A percentile compares a stretch with the other conserved stretches of the same genome.
Evolutionary conservation across 306 rosid species (phyloP).

Genomic region (Acacia crassicarpa): DNA sequence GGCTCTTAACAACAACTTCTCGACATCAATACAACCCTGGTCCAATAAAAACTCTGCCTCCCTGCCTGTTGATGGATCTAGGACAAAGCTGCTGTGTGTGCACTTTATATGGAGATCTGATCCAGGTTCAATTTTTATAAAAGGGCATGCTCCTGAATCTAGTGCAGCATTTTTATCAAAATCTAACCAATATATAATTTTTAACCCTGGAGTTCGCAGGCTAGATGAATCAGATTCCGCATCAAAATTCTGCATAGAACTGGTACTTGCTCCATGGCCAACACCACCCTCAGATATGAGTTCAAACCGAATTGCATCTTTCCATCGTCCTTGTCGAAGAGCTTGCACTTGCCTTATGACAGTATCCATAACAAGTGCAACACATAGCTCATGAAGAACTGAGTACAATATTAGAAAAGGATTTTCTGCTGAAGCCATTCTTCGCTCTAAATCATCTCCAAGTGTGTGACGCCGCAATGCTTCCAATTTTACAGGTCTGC

Average conservation of each 20-base stretch:
- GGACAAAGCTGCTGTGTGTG: slow-evolving; percentile 77
- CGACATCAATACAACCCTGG: slow-evolving; percentile 93
- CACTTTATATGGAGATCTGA: slow-evolving; percentile 85
- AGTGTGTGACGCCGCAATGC: slow-evolving; percentile 60
- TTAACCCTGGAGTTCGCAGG: slow-evolving; percentile 84
- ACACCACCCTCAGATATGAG: slow-evolving; percentile 68
- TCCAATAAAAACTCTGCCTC: slow-evolving; percentile 85
- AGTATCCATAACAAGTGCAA: slow-evolving; percentile 91
- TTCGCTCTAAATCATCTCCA: slow-evolving; percentile 95
- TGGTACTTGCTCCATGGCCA: slow-evolving; percentile 65
- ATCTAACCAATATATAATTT: slow-evolving; percentile 91
- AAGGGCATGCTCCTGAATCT: slow-evolving; percentile 73
- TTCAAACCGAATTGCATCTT: slow-evolving; percentile 93
- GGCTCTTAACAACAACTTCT: slow-evolving; percentile 84
- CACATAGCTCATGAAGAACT: slow-evolving; percentile 87
- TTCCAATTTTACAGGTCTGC: slow-evolving; percentile 71
- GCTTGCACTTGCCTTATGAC: slow-evolving; percentile 85
- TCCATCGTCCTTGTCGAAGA: slow-evolving; percentile 97
- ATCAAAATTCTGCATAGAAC: slow-evolving; percentile 74
- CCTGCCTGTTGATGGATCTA: slow-evolving; percentile 87
- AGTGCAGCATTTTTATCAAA: slow-evolving; percentile 69
- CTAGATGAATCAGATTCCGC: slow-evolving; percentile 82
- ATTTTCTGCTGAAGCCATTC: slow-evolving; percentile 93
- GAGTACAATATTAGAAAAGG: slow-evolving; percentile 79
- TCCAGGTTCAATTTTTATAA: slow-evolving; percentile 90